These are phyloP conservation scores for Halophytophthora batemanensis DNA, from an alignment of 352 stramenopile species.

Conservation along the genomic window DNA sequence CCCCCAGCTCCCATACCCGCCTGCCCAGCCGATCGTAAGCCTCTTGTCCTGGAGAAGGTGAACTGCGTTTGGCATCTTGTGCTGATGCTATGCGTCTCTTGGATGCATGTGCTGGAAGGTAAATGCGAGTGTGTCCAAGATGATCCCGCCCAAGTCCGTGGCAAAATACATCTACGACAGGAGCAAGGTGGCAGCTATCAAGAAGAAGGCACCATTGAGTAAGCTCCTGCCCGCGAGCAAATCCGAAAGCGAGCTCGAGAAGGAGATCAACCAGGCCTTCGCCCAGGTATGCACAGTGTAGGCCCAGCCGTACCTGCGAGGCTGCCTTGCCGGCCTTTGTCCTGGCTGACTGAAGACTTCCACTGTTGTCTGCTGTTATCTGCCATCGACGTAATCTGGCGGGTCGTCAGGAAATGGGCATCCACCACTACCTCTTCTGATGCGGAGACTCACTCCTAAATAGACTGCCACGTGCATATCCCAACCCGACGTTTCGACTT, in stretches of 20 bases:
- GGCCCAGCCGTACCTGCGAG: background rate
- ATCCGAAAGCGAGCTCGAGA: conserved; percentile 58
- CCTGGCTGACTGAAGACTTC: too few relatives aligned
- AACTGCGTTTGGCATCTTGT: background rate
- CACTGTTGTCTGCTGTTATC: background rate
- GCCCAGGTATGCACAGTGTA: conserved; percentile 25
- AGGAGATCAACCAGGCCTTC: conserved; percentile 65
- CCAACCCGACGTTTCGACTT: background rate
- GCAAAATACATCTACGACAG: conserved; percentile 54
- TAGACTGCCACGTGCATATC: too few relatives aligned
- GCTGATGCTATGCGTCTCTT: background rate
- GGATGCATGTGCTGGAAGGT: conserved; percentile 8
- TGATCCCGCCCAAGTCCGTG: conserved; percentile 35
- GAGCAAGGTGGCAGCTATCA: conserved; percentile 34
- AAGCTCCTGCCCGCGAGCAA: conserved; percentile 39
- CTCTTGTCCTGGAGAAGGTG: background rate
- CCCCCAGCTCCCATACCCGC: conserved; percentile 38
- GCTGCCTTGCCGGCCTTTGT: background rate
- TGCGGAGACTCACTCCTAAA: too few relatives aligned
- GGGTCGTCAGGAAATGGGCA: conserved; percentile 41
- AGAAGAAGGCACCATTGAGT: conserved; percentile 64
- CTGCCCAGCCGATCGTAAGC: conserved; percentile 36
- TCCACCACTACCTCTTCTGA: conserved; percentile 49
- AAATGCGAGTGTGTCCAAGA: conserved; percentile 32
- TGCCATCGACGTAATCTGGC: background rate